Base-by-base conservation (phyloP, 2,329 filamentous ascomycete species). In the Colletotrichum abscissum region DNA sequence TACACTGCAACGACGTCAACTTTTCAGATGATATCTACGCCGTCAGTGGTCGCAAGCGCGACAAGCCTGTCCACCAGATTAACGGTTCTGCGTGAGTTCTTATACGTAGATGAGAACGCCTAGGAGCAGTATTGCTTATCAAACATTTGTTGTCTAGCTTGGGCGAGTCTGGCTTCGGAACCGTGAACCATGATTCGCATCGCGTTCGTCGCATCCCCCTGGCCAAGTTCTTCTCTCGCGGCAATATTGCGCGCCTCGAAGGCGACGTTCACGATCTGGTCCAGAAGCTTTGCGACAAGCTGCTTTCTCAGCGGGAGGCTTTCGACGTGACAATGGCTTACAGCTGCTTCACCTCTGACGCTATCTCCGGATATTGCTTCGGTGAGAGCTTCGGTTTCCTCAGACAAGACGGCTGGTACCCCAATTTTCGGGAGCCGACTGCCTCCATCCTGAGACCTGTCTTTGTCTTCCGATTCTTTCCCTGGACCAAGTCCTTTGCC, bases 1-100 rank as follows among this genome's bases (percentile, higher is more conserved):
- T 84, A 2, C 83, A 84, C 71, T 84, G 82, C 75, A 77, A 76
- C 9, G 81, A 84, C 62, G 78, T 78, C 0, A 67, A 76, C 67
- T 84, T 84, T 58, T 75, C 77, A 22, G 82, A 85, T n/a, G 82
- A 84, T 58, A 81, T 84, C 30, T 84, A 83, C 63, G 77, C 81
- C n/a, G 78, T 76, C 0, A 76, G 69, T 35, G 74, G 73, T 6
- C 69, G 70, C 55, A 73, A 73, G 55, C 69, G 73, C 16, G 73
- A 76, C 49, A 75, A 76, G 64, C 69, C 73, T 3, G 56, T 65
- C 12, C 73, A 76, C 52, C 74, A 76, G 14, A 78, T 76, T 0
- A 74, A 73, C 62, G 72, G 72, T 24, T 74, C 72, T 22, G 74
- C 71, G 67, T 74, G 46, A 63, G 72, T 16, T 9, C 22, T 26